Base-by-base conservation (phyloP, 306 rosid genomes). In the Prunus dulcis region DNA sequence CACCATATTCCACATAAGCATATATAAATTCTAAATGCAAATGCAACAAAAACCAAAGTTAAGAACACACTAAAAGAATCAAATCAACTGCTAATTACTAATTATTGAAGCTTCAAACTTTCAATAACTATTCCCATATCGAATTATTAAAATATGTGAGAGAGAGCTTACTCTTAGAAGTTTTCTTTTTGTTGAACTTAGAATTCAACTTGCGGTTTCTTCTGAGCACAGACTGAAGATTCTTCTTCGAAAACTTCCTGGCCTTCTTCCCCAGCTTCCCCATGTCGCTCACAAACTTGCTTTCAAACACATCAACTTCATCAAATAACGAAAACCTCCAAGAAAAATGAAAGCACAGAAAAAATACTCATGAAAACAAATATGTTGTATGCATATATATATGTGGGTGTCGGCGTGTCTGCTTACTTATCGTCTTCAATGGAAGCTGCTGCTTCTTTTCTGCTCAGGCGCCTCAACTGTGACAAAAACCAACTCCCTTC, bases 261-360 rank as follows among this genome's bases (percentile, higher is more conserved):
- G 97, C 97, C 74, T 90, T 95, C 89, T 89, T 92, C 53, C 97
- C 99, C 18, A 92, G 82, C 84, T 95, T 95, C 30, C 92, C 97
- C 99, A 94, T 94, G 69, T 3, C 52, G 61, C 58, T 19, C 46
- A 32, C 68, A 27, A 64, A 47, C 47, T 63, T 65, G 17, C 18
- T 25, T 47, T 69, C 68, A 56, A 75, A 13, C 25, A 50, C 18
- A 27, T 1, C 43, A 30, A 51, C 56, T 17, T 51, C 56, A 51
- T 14, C 5, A 51, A 51, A 15, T 15, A 13, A 13, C 20, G 6
- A 51, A 14, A 14, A 51, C 18, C 18, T 13, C 56, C 56, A 14
- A 51, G 6, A 17, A 15, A 51, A 51, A 51, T 14, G 15, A 51
- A 17, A 51, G 3, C 1, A 51, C 8, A 51, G 6, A 34, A 34